A percentile compares a stretch with the other conserved stretches of the same genome.
Evolutionary conservation across 2,329 filamentous ascomycete genomes (phyloP).

Genomic region (Exophiala aquamarina): DNA sequence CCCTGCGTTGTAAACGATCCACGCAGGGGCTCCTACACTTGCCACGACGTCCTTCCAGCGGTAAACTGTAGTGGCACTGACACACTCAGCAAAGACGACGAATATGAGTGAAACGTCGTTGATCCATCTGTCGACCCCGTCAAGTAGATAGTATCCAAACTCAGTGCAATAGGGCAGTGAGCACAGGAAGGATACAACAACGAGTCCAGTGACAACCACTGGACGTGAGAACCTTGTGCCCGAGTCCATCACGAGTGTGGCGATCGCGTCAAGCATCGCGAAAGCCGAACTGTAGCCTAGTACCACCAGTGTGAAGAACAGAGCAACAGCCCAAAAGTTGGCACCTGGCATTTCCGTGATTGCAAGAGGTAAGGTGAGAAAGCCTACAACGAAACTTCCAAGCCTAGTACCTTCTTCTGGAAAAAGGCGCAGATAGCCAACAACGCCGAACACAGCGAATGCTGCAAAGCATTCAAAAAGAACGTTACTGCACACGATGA

Average conservation of each 20-base stretch:
- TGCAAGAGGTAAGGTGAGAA: slow-evolving; percentile 58
- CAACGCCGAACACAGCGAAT: slow-evolving; percentile 56
- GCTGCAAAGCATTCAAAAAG: slow-evolving; percentile 56
- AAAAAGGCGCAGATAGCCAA: slow-evolving; percentile 49
- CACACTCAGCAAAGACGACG: slow-evolving; percentile 57
- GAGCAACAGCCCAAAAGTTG: slow-evolving; percentile 59
- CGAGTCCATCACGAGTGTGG: slow-evolving; percentile 55
- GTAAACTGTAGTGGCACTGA: slow-evolving; percentile 55
- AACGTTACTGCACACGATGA: slow-evolving; percentile 57
- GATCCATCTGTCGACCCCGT: slow-evolving; percentile 57
- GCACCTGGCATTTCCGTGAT: slow-evolving; percentile 58
- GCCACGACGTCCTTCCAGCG: slow-evolving; percentile 55
- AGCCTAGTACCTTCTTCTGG: slow-evolving; percentile 41
- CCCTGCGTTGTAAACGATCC: slow-evolving; percentile 52
- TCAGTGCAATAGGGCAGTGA: slow-evolving; percentile 59
- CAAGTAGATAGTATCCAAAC: slow-evolving; percentile 57
- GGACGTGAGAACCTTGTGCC: slow-evolving; percentile 50
- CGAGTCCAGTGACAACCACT: slow-evolving; percentile 51
- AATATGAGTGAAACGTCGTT: slow-evolving; percentile 60
- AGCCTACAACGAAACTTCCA: slow-evolving; percentile 58
- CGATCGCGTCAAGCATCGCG: slow-evolving; percentile 59
- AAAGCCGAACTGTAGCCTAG: slow-evolving; percentile 61
- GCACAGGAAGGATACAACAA: slow-evolving; percentile 53
- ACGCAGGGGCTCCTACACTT: slow-evolving; percentile 51
- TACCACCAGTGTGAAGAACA: slow-evolving; percentile 60